Percentiles rank a stretch among this genome's conserved stretches.
Conservation (phyloP, 176 grass and related monocot species). For the Musa beccarii region DNA sequence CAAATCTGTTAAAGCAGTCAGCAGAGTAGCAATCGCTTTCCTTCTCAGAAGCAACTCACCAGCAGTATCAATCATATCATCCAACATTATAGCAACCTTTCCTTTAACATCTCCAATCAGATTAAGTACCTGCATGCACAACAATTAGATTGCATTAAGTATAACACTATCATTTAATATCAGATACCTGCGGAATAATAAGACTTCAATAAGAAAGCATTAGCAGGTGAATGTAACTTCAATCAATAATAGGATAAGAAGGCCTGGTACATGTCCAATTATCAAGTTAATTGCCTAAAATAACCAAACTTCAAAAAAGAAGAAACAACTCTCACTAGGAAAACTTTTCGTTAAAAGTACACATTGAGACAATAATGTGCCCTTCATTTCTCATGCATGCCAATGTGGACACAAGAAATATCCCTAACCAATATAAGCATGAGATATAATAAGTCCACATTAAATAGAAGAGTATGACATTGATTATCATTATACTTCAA, state of each 20-base stretch:
- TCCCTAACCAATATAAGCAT: too few relatives aligned
- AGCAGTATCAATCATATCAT: conserved; percentile 76
- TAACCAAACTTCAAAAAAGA: neutral
- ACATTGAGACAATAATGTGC: neutral
- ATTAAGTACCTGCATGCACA: conserved; percentile 41
- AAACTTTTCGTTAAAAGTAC: neutral
- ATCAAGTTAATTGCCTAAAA: neutral
- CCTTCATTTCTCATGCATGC: neutral
- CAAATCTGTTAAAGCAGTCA: neutral
- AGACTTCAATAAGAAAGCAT: neutral
- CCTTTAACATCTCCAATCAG: conserved; percentile 62
- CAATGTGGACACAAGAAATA: neutral
- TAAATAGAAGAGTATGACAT: too few relatives aligned
- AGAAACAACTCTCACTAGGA: neutral
- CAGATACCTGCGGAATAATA: neutral
- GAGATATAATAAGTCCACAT: too few relatives aligned
- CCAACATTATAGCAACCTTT: conserved; percentile 63
- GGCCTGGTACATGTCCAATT: neutral
- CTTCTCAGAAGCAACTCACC: conserved; percentile 21
- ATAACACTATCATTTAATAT: neutral
- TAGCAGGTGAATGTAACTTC: neutral
- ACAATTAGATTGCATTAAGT: neutral
- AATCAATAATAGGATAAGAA: neutral
- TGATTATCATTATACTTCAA: too few relatives aligned
- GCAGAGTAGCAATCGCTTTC: neutral